A percentile compares a stretch with the other conserved stretches of the same genome.
phyloP scores from a whole-genome alignment of 225 moss, liverwort and hornwort species.

The Climacium dendroides region DNA sequence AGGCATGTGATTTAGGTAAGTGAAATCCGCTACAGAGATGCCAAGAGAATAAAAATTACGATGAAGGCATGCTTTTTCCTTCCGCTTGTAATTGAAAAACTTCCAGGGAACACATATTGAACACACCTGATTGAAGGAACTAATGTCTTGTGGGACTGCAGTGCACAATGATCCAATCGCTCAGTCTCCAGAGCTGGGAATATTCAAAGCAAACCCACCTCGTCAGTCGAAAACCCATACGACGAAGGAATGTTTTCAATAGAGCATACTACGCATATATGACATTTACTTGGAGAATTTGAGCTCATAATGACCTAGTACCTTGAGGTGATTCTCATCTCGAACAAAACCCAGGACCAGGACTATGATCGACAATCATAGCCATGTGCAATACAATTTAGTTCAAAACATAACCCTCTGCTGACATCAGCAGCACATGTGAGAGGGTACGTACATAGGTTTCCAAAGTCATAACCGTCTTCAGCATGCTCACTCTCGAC shows the following conservation, averaged over 20 bases:
- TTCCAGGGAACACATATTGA: not conserved
- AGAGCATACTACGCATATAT: not conserved
- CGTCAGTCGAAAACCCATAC: not conserved
- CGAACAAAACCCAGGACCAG: not conserved
- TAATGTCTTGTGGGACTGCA: constrained; percentile 28
- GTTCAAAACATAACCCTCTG: not conserved
- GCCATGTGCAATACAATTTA: not conserved
- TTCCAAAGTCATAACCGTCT: not conserved
- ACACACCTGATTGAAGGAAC: constrained; percentile 18
- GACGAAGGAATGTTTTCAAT: not conserved
- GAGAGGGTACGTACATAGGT: not conserved
- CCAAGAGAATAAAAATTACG: not conserved
- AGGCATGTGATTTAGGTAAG: not conserved
- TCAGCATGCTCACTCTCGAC: not conserved
- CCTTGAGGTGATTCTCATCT: not conserved
- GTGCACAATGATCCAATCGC: constrained; percentile 43
- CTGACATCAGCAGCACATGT: not conserved
- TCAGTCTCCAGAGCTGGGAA: constrained; percentile 55
- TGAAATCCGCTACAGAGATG: not conserved
- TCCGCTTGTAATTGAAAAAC: not conserved
- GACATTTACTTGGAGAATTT: not conserved
- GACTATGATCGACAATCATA: not conserved
- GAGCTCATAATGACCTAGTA: not conserved
- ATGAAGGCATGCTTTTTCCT: not conserved
- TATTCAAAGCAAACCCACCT: not conserved